phyloP scores from a whole-genome alignment of 2,329 filamentous ascomycete genomes.

The Fonsecaea pugnacius region DNA sequence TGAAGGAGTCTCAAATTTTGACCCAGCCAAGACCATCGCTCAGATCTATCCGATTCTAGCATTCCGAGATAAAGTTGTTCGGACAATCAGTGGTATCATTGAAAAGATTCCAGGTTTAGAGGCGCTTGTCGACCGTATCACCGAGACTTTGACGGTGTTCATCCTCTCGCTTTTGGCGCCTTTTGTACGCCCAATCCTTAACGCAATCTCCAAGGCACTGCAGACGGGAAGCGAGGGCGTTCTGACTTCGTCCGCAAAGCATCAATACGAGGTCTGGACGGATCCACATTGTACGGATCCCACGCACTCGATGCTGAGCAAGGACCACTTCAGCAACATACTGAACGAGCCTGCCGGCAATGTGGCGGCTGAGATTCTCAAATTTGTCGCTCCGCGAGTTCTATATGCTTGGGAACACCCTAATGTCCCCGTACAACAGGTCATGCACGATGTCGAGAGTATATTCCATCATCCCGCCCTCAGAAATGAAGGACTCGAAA shows the following conservation, averaged over 20 bases:
- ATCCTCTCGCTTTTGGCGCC: conserved; percentile 88
- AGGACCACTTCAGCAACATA: conserved; percentile 81
- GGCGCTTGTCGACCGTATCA: conserved; percentile 87
- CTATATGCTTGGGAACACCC: conserved; percentile 93
- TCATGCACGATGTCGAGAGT: conserved; percentile 77
- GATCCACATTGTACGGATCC: conserved; percentile 75
- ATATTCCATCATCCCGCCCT: conserved; percentile 91
- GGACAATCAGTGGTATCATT: conserved; percentile 80
- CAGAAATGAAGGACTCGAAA: conserved; percentile 73
- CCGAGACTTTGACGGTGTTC: conserved; percentile 89
- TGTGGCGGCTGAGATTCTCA: conserved; percentile 73
- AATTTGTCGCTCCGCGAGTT: conserved; percentile 85
- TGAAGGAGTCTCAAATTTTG: conserved; percentile 77
- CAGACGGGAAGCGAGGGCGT: conserved; percentile 82
- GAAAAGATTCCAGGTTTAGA: conserved; percentile 91
- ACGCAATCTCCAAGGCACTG: conserved; percentile 77
- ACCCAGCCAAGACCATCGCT: conserved; percentile 73
- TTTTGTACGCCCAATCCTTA: conserved; percentile 90
- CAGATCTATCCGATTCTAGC: conserved; percentile 94
- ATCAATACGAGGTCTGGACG: conserved; percentile 80
- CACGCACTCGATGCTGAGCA: conserved; percentile 80
- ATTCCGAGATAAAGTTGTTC: conserved; percentile 93
- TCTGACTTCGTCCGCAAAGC: conserved; percentile 68
- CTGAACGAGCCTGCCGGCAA: conserved; percentile 77
- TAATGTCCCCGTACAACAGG: conserved; percentile 78